These are phyloP conservation scores for Paratinospora sagittata DNA, from an alignment of 164 flowering plant species.

Conservation along the genomic window DNA sequence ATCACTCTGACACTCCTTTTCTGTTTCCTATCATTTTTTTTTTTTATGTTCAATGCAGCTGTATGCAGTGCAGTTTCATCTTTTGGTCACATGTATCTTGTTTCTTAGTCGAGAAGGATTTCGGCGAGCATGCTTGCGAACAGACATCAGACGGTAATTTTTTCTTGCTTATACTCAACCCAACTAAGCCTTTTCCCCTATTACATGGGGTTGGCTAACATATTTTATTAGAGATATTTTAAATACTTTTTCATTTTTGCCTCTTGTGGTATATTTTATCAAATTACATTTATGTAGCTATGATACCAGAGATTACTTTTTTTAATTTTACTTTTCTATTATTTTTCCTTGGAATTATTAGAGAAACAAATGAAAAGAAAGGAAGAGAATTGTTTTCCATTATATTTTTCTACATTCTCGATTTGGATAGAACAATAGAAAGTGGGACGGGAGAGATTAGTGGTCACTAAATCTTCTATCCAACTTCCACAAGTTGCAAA, in stretches of 20 bases:
- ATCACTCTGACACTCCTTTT: not conserved
- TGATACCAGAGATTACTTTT: not conserved
- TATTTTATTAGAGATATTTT: too few species aligned
- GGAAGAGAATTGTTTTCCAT: not conserved
- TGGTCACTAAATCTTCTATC: too few species aligned
- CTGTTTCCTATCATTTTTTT: not conserved
- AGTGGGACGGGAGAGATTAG: too few species aligned
- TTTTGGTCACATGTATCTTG: conserved; percentile 74
- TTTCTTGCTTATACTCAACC: too few species aligned
- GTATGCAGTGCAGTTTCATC: conserved; percentile 87
- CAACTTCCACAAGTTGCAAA: too few species aligned
- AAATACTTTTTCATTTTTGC: not conserved
- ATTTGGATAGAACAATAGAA: not conserved
- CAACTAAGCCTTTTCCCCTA: too few species aligned
- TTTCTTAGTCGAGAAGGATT: conserved; percentile 98
- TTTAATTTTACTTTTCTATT: not conserved
- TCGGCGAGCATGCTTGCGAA: conserved; percentile 88
- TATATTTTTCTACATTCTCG: not conserved
- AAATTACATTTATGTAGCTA: not conserved
- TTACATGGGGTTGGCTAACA: too few species aligned
- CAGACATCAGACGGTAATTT: conserved; percentile 54
- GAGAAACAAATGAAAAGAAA: not conserved
- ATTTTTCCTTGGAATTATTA: not conserved
- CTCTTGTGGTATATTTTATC: not conserved
- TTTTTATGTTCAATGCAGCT: conserved; percentile 43